These are phyloP conservation scores for Naumovozyma baii DNA, from an alignment of 805 yeast species.

Conservation along the genomic window DNA sequence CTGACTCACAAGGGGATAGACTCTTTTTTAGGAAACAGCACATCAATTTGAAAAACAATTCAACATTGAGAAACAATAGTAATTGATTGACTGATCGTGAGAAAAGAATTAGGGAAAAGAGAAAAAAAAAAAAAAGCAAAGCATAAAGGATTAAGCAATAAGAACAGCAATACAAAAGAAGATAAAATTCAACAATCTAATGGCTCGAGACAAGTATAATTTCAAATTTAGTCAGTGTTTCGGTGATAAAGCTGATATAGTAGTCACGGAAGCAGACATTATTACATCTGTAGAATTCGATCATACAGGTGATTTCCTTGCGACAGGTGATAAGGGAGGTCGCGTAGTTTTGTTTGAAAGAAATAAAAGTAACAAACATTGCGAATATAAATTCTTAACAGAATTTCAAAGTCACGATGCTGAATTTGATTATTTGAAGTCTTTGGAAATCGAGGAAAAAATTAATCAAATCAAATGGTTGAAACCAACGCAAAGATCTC, in stretches of 20 bases:
- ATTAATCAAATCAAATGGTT: slow-evolving; percentile 97
- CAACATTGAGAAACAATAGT: too few species aligned
- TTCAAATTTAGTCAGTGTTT: slow-evolving; percentile 89
- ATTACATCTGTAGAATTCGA: slow-evolving; percentile 96
- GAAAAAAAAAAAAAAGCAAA: too few species aligned
- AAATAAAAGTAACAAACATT: slow-evolving; percentile 47
- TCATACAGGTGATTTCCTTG: slow-evolving; percentile 86
- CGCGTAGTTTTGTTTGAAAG: slow-evolving; percentile 93
- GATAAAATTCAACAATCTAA: too few species aligned
- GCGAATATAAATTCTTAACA: slow-evolving; percentile 92
- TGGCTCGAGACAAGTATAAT: slow-evolving; percentile 28
- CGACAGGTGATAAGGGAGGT: slow-evolving; percentile 98
- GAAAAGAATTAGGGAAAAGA: too few species aligned
- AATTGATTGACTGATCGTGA: too few species aligned
- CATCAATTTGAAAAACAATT: too few species aligned
- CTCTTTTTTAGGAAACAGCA: too few species aligned
- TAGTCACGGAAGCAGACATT: slow-evolving; percentile 93
- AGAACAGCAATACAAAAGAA: too few species aligned
- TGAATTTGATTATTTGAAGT: slow-evolving; percentile 92
- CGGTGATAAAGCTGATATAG: slow-evolving; percentile 97
- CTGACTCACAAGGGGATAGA: too few species aligned
- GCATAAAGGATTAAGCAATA: too few species aligned
- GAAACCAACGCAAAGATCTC: slow-evolving; percentile 74
- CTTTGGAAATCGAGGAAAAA: slow-evolving; percentile 94
- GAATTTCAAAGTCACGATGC: slow-evolving; percentile 98